Conservation (phyloP, 1,284 basidiomycete genomes). For the Sporisorium reilianum region DNA sequence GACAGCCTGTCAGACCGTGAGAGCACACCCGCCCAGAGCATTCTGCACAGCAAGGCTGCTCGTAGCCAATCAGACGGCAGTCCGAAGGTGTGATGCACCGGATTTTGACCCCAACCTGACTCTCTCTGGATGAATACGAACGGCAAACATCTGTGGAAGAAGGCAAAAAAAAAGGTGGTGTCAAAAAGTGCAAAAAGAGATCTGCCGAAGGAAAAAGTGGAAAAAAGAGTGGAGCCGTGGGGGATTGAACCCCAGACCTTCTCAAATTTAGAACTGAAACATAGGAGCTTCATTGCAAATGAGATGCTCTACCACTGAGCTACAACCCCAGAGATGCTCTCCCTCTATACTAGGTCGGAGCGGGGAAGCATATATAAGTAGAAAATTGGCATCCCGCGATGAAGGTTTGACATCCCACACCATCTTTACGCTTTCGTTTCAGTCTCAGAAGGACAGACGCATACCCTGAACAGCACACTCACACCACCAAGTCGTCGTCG, state of each 20-base stretch:
- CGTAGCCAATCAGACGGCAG: background rate
- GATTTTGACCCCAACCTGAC: no score
- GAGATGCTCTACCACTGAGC: constrained; percentile 54
- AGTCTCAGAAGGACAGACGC: no score
- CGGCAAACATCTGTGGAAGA: no score
- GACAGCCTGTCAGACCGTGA: background rate
- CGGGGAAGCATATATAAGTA: no score
- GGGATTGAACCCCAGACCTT: constrained; percentile 55
- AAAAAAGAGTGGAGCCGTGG: constrained; percentile 38
- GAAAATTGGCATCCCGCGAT: no score
- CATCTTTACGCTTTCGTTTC: no score
- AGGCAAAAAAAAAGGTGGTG: constrained; percentile 4
- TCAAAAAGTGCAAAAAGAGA: constrained; percentile 6
- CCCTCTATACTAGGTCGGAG: background rate
- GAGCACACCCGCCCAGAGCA: no score
- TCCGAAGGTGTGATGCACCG: no score
- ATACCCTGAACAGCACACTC: no score
- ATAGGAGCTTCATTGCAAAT: constrained; percentile 26
- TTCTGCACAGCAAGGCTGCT: background rate
- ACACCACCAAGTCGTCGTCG: no score
- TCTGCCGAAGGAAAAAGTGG: constrained; percentile 9
- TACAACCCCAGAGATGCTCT: constrained; percentile 9
- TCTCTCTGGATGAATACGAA: no score
- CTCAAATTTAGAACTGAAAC: constrained; percentile 19
- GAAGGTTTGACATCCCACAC: no score